A percentile compares a stretch with the other conserved stretches of the same genome.
Evolutionary conservation across 2,329 filamentous ascomycete genomes (phyloP).

Genomic region (Colletotrichum sp.): DNA sequence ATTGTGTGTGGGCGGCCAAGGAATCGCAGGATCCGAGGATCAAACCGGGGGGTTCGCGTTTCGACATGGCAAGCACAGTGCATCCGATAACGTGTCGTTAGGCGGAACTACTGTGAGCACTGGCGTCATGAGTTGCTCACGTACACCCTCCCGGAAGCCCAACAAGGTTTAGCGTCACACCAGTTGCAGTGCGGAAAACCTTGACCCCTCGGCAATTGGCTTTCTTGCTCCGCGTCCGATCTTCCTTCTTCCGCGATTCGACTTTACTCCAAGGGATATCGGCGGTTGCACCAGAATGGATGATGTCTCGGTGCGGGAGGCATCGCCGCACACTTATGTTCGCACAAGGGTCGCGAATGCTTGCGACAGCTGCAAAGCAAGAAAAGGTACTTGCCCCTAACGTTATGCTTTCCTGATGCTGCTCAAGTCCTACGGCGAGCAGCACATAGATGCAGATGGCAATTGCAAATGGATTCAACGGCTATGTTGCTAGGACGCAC

Average conservation of each 20-base stretch:
- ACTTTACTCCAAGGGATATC: not conserved
- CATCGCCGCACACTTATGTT: slow-evolving; percentile 17
- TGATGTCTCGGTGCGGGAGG: slow-evolving; percentile 12
- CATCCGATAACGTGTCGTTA: not conserved
- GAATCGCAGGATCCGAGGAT: not conserved
- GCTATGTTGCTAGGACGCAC: not conserved
- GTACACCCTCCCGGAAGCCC: not conserved
- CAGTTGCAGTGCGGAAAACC: not conserved
- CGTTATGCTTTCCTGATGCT: not conserved
- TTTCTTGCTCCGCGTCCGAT: slow-evolving; percentile 13
- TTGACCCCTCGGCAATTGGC: not conserved
- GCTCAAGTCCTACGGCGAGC: not conserved
- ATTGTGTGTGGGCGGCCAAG: not conserved
- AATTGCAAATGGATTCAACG: not conserved
- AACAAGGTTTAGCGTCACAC: not conserved
- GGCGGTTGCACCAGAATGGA: slow-evolving; percentile 15
- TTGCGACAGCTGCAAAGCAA: slow-evolving; percentile 59
- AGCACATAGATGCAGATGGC: not conserved
- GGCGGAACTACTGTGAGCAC: not conserved
- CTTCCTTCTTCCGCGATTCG: slow-evolving; percentile 12
- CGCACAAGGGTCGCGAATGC: slow-evolving; percentile 54
- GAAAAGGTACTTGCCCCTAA: slow-evolving; percentile 39
- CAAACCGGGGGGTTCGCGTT: not conserved
- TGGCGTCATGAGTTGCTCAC: not conserved
- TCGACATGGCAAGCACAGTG: not conserved